Base-by-base conservation (phyloP, 257 asterid species). In the Solanum appendiculatum region DNA sequence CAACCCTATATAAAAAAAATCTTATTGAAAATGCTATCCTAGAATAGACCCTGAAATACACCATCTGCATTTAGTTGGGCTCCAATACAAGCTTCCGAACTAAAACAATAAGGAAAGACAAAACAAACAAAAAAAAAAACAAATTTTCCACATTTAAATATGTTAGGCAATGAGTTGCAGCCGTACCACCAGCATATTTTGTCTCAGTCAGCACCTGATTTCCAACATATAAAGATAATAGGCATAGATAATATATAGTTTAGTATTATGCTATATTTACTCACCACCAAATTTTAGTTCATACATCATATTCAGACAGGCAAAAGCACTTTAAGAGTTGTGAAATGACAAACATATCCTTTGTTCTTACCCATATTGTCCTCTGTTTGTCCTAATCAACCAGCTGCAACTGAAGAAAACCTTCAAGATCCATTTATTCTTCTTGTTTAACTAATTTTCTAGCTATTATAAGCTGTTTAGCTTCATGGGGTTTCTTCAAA, bases 301-400 rank as follows among this genome's bases (percentile, higher is more conserved):
- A 86, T 63, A 72, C 77, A 90, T 92, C 95, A 74, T 87, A 89
- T 90, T 89, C 92, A 69, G 86, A 90, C 90, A 91, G 27, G 73
- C 68, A 6, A 33, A 54, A 42, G 84, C 54, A 68, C 69, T 88
- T 18, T 15, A 0, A 7, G 85, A 88, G 21, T 2, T 27, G 18
- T 18, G 23, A 27, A 88, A 27, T 88, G 70, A 89, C 93, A 88
- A n/a, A 42, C 74, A 20, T 84, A 84, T 90, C 94, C 95, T 89
- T 77, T 4, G 13, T 37, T 68, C 83, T 66, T 75, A 4, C 3
- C 60, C 88, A n/a, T 82, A 72, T 88, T 91, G 88, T 58, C 90
- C 83, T 23, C 63, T 40, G 40, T 37, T 66, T 40, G 86, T 83
- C 86, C 75, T 66, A 5, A 60, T 42, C 89, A 60, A 25, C 86